Evolutionary conservation across 75 land plant species (phyloP), one percentile per base, ranked within the genome.

Genomic region (Cunninghamia lanceolata): DNA sequence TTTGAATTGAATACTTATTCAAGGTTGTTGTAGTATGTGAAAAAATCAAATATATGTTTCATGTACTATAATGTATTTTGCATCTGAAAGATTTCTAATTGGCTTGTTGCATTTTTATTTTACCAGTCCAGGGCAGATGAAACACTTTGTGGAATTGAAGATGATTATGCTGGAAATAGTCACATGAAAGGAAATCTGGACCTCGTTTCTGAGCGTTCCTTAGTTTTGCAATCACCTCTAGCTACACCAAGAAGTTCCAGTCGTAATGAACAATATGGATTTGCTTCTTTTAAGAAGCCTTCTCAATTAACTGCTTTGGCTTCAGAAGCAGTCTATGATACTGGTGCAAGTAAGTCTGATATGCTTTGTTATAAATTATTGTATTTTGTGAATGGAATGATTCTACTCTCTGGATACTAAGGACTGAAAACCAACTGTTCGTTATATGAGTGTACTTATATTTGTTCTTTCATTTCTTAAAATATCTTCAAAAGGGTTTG

Each of bases 111-210:
- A 30, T 73, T 38, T 84, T 42, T 87, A 46, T 35, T 43, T 53
- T 56, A 36, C 45, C 88, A 96, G 98, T 80, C 78, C 68, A 89
- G 93, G 90, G 92, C 94, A 0, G 90, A 90, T 91, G 95, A 93
- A 66, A 77, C 74, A 79, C 86, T 83, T 85, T 93, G 90, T 87
- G 95, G 89, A 83, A 63, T 87, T 63, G 98, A 96, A 76, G 98
- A 95, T 84, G 96, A 92, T 42, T 92, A 92, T 90, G 91, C 88
- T 28, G 94, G 98, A 83, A 92, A 89, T 75, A 96, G 89, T 46
- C 93, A 89, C 52, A 15, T 81, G n/a, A 96, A 85, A 77, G 92
- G 91, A 73, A 91, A 84, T 88, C 3, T 91, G 3, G 89, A 89
- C 25, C 85, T 52, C 30, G n/a, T 86, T 19, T 93, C 92, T 84